Conservation (phyloP, 371 early-diverging fungal species). For the Dinochytrium kinnereticum region DNA sequence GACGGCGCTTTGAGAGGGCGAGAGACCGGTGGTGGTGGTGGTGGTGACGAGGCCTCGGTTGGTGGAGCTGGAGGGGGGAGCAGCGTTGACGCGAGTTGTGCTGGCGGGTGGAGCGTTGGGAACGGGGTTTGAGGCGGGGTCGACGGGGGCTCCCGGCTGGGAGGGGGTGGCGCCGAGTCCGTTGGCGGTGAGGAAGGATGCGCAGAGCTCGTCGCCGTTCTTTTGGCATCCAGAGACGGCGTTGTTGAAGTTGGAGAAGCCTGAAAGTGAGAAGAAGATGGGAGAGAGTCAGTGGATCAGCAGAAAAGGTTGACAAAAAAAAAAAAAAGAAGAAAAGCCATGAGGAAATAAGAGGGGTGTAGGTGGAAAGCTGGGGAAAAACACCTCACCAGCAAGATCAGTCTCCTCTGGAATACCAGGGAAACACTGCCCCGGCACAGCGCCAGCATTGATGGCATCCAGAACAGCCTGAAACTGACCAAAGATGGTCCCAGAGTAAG, state of each 20-base stretch:
- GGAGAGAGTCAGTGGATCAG: background rate
- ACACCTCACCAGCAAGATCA: background rate
- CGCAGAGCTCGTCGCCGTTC: background rate
- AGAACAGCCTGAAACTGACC: background rate
- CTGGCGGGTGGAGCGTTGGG: background rate
- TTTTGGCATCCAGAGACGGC: background rate
- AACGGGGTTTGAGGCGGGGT: background rate
- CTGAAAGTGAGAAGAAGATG: constrained; percentile 4
- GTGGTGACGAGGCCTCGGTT: background rate
- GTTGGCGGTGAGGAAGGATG: background rate
- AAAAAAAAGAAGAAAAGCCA: too few relatives aligned
- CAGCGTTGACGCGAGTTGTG: background rate
- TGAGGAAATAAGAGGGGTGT: too few relatives aligned
- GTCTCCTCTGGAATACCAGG: background rate
- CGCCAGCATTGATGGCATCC: background rate
- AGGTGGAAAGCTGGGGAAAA: too few relatives aligned
- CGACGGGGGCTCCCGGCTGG: background rate
- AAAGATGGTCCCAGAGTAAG: background rate
- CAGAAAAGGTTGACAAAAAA: background rate
- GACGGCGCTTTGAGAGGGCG: background rate
- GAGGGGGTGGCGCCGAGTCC: background rate
- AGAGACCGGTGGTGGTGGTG: background rate
- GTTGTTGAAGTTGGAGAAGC: background rate
- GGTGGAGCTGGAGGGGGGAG: background rate
- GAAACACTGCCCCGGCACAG: background rate